phyloP scores from a whole-genome alignment of 768 basidiomycete genomes.

The Leccinum uliginosum region DNA sequence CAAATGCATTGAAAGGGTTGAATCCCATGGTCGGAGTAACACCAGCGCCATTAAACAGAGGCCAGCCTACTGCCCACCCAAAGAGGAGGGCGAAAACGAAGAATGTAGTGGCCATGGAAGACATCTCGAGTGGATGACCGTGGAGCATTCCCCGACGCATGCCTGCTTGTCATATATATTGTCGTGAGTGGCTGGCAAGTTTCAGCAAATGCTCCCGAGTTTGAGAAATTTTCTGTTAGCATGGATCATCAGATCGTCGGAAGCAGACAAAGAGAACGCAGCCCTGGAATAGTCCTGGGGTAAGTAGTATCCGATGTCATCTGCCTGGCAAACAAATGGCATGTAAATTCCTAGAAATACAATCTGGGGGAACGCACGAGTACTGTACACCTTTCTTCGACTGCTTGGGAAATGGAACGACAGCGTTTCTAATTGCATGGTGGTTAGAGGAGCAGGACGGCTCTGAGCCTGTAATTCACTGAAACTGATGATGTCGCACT shows the following conservation, averaged over 20 bases:
- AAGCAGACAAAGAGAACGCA: no score
- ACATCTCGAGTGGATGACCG: background rate
- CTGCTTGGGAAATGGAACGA: no score
- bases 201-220: background rate
- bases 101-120: background rate
- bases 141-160: background rate
- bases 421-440: no score
- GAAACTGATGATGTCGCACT: no score
- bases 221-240: background rate
- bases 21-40: conserved; percentile 12
- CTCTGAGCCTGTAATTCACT: no score
- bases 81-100: background rate
- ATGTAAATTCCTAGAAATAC: no score
- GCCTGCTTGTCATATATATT: no score
- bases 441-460: no score
- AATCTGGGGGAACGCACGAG: no score
- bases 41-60: conserved; percentile 5
- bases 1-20: conserved; percentile 11
- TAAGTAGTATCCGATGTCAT: no score
- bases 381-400: no score
- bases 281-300: background rate
- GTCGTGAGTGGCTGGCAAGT: background rate
- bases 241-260: no score
- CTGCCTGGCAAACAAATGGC: background rate
- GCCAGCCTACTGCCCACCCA: background rate